Percentiles rank a stretch among this genome's conserved stretches.
Conservation (phyloP, 768 basidiomycete species). For the Dentipellis sp. region DNA sequence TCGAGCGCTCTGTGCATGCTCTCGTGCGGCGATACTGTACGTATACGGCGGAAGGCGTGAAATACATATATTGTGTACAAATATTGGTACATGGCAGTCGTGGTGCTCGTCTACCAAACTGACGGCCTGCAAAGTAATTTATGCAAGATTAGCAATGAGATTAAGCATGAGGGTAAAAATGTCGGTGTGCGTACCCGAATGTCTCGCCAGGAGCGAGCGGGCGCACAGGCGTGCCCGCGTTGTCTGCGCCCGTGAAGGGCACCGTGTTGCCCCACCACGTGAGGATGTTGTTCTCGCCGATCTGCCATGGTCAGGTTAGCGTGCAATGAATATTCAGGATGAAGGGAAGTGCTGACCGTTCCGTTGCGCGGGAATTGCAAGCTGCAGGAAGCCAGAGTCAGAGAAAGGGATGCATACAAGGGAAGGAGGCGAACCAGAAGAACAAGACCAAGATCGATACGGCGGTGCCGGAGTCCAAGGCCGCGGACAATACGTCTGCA, state of each 20-base stretch:
- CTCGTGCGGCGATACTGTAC: too few species aligned
- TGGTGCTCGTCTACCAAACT: too few species aligned
- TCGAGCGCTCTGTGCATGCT: too few species aligned
- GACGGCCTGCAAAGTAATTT: too few species aligned
- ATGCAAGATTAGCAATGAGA: too few species aligned
- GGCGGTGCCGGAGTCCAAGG: conserved; percentile 61
- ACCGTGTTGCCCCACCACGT: conserved; percentile 51
- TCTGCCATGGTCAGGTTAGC: conserved; percentile 15
- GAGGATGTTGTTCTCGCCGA: conserved; percentile 43
- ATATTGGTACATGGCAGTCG: too few species aligned
- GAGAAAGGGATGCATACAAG: not conserved
- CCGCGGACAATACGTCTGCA: conserved; percentile 55
- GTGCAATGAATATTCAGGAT: not conserved
- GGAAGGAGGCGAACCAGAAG: conserved; percentile 24
- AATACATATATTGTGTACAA: too few species aligned
- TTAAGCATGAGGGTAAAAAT: too few species aligned
- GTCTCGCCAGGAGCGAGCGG: not conserved
- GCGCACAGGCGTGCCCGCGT: not conserved
- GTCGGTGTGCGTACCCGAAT: not conserved
- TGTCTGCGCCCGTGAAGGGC: not conserved
- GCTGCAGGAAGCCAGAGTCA: not conserved
- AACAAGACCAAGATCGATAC: conserved; percentile 45
- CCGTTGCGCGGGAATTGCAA: conserved; percentile 59
- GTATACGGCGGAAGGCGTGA: too few species aligned
- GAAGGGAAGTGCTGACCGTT: not conserved